Evolutionary conservation across 129 eudicot species (phyloP).

Genomic region (Sambucus nigra): DNA sequence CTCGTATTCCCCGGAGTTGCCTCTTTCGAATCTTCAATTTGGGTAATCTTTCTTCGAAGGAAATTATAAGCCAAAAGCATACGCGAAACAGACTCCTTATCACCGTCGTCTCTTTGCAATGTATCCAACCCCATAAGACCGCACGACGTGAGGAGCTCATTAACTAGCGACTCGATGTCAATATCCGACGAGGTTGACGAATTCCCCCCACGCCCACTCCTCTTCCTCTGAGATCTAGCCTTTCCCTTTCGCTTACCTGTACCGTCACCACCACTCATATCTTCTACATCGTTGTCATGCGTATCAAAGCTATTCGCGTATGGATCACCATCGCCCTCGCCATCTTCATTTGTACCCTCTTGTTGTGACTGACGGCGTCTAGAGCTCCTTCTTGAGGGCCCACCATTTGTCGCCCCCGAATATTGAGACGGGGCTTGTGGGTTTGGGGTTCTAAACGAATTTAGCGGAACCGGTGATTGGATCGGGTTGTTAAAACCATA

Average conservation of each 20-base stretch:
- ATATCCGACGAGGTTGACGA: slow-evolving; percentile 8
- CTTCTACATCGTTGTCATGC: slow-evolving; percentile 24
- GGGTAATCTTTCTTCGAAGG: slow-evolving; percentile 52
- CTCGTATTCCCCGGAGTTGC: slow-evolving; percentile 17
- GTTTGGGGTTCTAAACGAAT: slow-evolving; percentile 50
- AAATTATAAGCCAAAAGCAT: slow-evolving; percentile 42
- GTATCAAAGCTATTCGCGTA: slow-evolving; percentile 26
- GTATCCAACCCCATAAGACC: slow-evolving; percentile 30
- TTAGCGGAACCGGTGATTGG: slow-evolving; percentile 57
- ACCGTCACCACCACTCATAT: slow-evolving; percentile 16
- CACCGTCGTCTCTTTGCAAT: slow-evolving; percentile 34
- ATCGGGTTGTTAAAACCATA: slow-evolving; percentile 25
- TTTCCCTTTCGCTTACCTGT: slow-evolving; percentile 12
- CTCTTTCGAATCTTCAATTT: slow-evolving; percentile 39
- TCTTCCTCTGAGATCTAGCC: slow-evolving; percentile 19
- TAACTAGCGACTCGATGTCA: slow-evolving; percentile 27
- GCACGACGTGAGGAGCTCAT: slow-evolving; percentile 23
- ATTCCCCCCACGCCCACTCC: slow-evolving; percentile 1
- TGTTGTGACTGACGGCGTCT: slow-evolving; percentile 7
- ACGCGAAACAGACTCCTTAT: slow-evolving; percentile 37
- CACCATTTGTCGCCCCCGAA: slow-evolving; percentile 32
- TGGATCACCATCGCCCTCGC: slow-evolving; percentile 25
- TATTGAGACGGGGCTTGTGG: slow-evolving; percentile 8
- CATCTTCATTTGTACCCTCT: slow-evolving; percentile 26
- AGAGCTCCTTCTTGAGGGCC: slow-evolving; percentile 26